Evolutionary conservation across 2,329 filamentous ascomycete species (phyloP).

Genomic region (Fusarium poae): DNA sequence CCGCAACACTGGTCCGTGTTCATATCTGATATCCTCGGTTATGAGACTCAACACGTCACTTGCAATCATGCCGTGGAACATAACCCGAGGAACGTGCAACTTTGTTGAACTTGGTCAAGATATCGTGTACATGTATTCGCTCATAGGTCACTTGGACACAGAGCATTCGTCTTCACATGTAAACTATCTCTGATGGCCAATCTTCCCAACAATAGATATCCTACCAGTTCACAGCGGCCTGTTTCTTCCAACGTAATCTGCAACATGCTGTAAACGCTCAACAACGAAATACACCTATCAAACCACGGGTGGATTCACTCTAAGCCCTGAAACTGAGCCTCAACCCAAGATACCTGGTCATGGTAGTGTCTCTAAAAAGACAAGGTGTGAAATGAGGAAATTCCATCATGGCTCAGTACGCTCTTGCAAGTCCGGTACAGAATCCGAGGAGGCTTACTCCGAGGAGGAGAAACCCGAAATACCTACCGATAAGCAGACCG

Average conservation of each 20-base stretch:
- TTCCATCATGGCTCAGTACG: neutral
- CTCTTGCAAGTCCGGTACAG: constrained; percentile 24
- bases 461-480: constrained; percentile 5
- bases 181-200: constrained; percentile 12
- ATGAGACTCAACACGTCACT: constrained; percentile 37
- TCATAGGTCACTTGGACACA: neutral
- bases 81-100: constrained; percentile 22
- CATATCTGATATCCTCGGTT: constrained; percentile 41
- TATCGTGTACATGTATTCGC: constrained; percentile 1
- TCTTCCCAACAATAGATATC: constrained; percentile 32
- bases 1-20: constrained; percentile 23
- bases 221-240: neutral
- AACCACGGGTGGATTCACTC: neutral
- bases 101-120: neutral
- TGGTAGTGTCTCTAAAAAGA: constrained; percentile 14
- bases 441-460: constrained; percentile 38
- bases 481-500: constrained; percentile 23
- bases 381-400: neutral
- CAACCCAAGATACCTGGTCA: constrained; percentile 16
- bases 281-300: constrained; percentile 10
- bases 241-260: constrained; percentile 7
- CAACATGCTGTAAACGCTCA: constrained; percentile 10
- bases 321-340: constrained; percentile 29
- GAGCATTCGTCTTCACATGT: constrained; percentile 18
- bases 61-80: constrained; percentile 13